Base-by-base conservation (phyloP, 2,329 filamentous ascomycete species). In the Aspergillaceae sp. region DNA sequence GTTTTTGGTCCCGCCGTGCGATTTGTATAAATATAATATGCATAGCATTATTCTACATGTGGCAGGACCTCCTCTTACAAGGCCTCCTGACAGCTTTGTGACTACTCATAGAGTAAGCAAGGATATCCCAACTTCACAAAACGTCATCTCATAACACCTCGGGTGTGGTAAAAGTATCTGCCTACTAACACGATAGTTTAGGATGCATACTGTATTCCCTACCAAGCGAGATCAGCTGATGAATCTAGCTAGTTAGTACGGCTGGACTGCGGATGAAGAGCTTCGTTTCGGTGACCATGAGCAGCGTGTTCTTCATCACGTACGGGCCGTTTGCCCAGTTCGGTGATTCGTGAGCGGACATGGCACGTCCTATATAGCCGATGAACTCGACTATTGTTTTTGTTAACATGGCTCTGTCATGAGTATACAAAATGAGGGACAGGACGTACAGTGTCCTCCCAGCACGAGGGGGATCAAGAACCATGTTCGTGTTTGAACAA, bases 281-380 rank as follows among this genome's bases (percentile, higher is more conserved):
- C 10, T 61, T 47, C 1, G 55, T 53, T 2, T 55, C 56, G 0
- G 56, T 57, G 9, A 61, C 46, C 2, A 61, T 51, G n/a, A 61
- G 42, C 27, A 61, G 46, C 5, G 53, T 54, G 45, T 53, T 59
- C 32, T 60, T 56, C 46, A 58, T 58, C 6, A 58, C 42, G 41
- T 60, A 62, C 4, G 55, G 52, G 3, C 56, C 57, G 7, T 53
- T 46, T 1, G 54, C 55, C 50, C 53, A 59, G 37, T 59, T 10
- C 1, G 58, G 59, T 0, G 57, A 52, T 36, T 75, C 54, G 0
- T 55, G 45, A 1, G 65, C 59, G 1, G 71, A 72, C 42, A 74
- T 51, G 6, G 69, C 65, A 36, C 77, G 72, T 28, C 70, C 74
- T 43, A 75, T 61, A 54, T 78, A 79, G 11, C 76, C 77, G 19